Conservation (phyloP, 2,329 filamentous ascomycete species). For the Aaosphaeria pasadenensis region DNA sequence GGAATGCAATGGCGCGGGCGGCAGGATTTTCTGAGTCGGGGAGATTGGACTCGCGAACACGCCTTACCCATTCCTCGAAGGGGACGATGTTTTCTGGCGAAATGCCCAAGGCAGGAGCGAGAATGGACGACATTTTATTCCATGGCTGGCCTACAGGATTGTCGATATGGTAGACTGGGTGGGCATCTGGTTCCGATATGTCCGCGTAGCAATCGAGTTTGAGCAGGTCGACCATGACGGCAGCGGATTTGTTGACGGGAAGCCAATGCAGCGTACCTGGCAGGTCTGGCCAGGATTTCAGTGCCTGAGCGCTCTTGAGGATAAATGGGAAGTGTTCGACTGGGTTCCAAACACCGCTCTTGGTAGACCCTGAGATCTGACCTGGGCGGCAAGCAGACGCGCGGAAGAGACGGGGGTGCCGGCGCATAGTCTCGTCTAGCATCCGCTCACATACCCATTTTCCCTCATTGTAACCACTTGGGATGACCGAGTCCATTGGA, state of each 20-base stretch:
- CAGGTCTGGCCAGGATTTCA: constrained; percentile 43
- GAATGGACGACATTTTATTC: constrained; percentile 31
- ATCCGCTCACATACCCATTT: constrained; percentile 51
- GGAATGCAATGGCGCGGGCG: constrained; percentile 23
- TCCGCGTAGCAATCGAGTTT: not conserved
- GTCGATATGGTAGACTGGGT: constrained; percentile 44
- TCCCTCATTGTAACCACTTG: constrained; percentile 51
- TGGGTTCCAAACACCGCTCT: constrained; percentile 53
- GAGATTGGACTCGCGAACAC: constrained; percentile 21
- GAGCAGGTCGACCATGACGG: constrained; percentile 31
- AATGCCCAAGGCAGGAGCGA: constrained; percentile 27
- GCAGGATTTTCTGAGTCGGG: constrained; percentile 27
- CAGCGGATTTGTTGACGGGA: constrained; percentile 43
- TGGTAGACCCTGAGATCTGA: constrained; percentile 51
- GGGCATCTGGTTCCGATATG: constrained; percentile 5
- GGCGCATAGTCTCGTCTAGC: constrained; percentile 46
- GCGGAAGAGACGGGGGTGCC: constrained; percentile 41
- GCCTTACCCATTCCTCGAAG: constrained; percentile 40
- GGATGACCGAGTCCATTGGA: constrained; percentile 15
- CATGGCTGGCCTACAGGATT: constrained; percentile 42
- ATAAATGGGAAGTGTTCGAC: constrained; percentile 50
- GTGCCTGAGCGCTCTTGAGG: constrained; percentile 48
- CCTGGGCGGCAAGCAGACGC: constrained; percentile 45
- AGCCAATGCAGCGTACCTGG: constrained; percentile 44
- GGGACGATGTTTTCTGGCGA: constrained; percentile 25